Base-by-base conservation (phyloP, 176 grass and related monocot species). In the Raddia guianensis region DNA sequence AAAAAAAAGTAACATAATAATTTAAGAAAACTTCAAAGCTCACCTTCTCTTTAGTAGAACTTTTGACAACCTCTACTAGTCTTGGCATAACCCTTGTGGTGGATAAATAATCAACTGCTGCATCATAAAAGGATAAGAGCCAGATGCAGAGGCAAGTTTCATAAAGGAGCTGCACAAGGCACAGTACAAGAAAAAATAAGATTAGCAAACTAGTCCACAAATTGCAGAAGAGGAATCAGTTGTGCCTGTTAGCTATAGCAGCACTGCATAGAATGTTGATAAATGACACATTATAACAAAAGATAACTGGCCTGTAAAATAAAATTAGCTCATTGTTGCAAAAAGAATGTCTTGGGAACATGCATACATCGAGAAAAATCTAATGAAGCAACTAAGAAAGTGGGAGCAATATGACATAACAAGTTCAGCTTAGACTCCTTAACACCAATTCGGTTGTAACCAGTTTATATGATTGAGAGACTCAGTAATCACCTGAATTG, bases 11-110 rank as follows among this genome's bases (percentile, higher is more conserved):
- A 77, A 19, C 65, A 77, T 46, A 64, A 49, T 50, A 85, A 45
- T 37, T 45, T 18, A 70, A 68, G n/a, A 34, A 35, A 79, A 84
- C 20, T 72, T 65, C 1, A 12, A 75, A 68, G 18, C 15, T 13
- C 65, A 95, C 96, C 93, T 99, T 99, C 69, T 99, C 96, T 85
- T 95, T 99, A 43, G 96, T 99, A 72, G 92, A 95, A 50, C 92
- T 82, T 86, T 99, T 99, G 80, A 95, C 93, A 89, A 91, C 96
- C 47, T 95, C 96, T 35, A 95, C 59, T 20, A 99, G 93, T 86
- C 93, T 95, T 80, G 96, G 93, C 73, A 91, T 87, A 61, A 95
- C 90, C 75, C 87, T 90, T 51, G 96, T 95, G 49, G 93, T 99
- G 86, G 90, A 94, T 19, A 99, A 81, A 81, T 99, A 95, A 67